These are phyloP conservation scores for Colletotrichum magnum DNA, from an alignment of 2,329 filamentous ascomycete genomes.

Conservation along the genomic window DNA sequence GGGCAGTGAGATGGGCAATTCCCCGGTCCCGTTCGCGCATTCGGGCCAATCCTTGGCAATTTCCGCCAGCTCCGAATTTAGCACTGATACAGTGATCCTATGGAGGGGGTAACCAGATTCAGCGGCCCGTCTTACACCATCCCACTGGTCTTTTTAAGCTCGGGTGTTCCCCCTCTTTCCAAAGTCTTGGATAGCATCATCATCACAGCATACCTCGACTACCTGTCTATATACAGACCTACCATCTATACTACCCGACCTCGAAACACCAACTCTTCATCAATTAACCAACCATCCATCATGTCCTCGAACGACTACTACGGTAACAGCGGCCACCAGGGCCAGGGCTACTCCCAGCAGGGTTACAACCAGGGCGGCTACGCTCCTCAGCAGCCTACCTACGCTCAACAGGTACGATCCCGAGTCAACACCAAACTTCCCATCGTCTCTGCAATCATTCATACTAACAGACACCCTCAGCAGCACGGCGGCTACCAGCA, in stretches of 20 bases:
- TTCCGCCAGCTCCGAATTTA: constrained; percentile 30
- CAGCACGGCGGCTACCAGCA: constrained; percentile 42
- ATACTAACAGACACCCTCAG: constrained; percentile 21
- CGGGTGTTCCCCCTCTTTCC: background rate
- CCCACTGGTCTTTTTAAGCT: constrained; percentile 22
- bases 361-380: constrained; percentile 44
- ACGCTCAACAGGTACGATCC: constrained; percentile 45
- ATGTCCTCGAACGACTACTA: constrained; percentile 59
- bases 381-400: constrained; percentile 44
- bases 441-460: background rate
- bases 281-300: background rate
- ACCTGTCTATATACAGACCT: background rate
- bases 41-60: constrained; percentile 29
- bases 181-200: background rate
- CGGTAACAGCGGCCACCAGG: constrained; percentile 47
- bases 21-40: background rate
- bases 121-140: background rate
- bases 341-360: constrained; percentile 39
- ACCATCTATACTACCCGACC: background rate
- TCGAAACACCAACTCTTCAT: background rate
- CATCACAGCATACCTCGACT: background rate
- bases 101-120: no score
- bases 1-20: constrained; percentile 8
- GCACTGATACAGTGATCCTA: no score
- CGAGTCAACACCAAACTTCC: background rate